Evolutionary conservation across 768 basidiomycete genomes (phyloP).

Genomic region (Gloeophyllum trabeum): DNA sequence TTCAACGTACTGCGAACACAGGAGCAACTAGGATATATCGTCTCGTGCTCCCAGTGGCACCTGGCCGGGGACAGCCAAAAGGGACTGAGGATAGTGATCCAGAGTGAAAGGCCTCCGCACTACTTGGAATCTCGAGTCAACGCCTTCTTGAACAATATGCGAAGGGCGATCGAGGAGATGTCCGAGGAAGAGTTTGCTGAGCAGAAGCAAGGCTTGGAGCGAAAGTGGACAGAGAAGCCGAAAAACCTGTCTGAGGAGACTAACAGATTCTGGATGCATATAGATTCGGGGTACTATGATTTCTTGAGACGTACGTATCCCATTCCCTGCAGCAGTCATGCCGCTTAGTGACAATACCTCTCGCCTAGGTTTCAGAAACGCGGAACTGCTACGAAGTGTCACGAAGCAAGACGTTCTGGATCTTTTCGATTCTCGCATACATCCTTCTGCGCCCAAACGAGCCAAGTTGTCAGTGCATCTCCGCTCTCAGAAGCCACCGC

Average conservation of each 20-base stretch:
- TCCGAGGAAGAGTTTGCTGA: conserved; percentile 58
- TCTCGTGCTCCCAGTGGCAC: conserved; percentile 46
- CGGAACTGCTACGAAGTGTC: conserved; percentile 46
- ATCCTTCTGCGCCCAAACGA: conserved; percentile 57
- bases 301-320: conserved; percentile 66
- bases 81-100: conserved; percentile 76
- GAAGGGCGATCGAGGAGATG: conserved; percentile 57
- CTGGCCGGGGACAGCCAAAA: conserved; percentile 56
- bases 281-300: conserved; percentile 75
- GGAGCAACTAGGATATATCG: conserved; percentile 94
- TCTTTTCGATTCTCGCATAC: conserved; percentile 59
- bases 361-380: conserved; percentile 59
- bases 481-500: conserved; percentile 53
- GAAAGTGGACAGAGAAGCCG: conserved; percentile 72
- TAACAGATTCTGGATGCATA: conserved; percentile 52
- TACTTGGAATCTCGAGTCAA: conserved; percentile 87
- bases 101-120: conserved; percentile 72
- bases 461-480: conserved; percentile 82
- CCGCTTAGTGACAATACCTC: no score
- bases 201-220: conserved; percentile 68
- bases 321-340: background rate
- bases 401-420: conserved; percentile 66
- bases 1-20: conserved; percentile 88
- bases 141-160: conserved; percentile 73
- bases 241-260: conserved; percentile 86